Conservation (phyloP, 1,139 yeast species). For the Zygoascus hellenicus region DNA sequence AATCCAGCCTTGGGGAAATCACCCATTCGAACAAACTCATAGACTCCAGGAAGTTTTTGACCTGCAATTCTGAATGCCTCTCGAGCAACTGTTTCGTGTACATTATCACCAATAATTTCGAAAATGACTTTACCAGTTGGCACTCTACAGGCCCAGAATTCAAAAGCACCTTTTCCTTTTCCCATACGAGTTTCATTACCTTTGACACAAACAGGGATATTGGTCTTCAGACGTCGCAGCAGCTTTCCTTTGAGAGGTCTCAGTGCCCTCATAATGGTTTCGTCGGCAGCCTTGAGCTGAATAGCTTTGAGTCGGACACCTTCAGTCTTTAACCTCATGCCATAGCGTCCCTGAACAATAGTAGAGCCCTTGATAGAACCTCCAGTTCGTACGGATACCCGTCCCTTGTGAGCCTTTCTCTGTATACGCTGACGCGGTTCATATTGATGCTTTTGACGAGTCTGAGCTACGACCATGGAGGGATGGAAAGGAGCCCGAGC, state of each 20-base stretch:
- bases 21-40: constrained; percentile 70
- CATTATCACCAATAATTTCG: constrained; percentile 69
- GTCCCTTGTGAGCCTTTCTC: constrained; percentile 86
- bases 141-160: constrained; percentile 94
- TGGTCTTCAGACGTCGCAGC: constrained; percentile 76
- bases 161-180: constrained; percentile 97
- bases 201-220: constrained; percentile 87
- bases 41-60: constrained; percentile 85
- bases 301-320: constrained; percentile 86
- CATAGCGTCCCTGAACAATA: constrained; percentile 74
- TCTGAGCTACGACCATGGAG: constrained; percentile 13
- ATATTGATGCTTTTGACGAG: constrained; percentile 72
- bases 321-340: constrained; percentile 78
- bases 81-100: constrained; percentile 86
- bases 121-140: constrained; percentile 92
- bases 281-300: constrained; percentile 88
- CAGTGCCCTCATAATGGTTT: constrained; percentile 72
- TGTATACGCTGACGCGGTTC: constrained; percentile 65
- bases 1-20: constrained; percentile 72
- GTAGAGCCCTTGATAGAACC: constrained; percentile 88
- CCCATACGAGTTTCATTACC: constrained; percentile 99
- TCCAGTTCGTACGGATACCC: constrained; percentile 91
- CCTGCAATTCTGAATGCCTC: constrained; percentile 92
- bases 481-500: constrained; percentile 6
- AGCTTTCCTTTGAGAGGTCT: constrained; percentile 65